Percentiles rank a stretch among this genome's conserved stretches.
phyloP scores from a whole-genome alignment of 345 rosid genomes.

The Moricandia moricandioides region DNA sequence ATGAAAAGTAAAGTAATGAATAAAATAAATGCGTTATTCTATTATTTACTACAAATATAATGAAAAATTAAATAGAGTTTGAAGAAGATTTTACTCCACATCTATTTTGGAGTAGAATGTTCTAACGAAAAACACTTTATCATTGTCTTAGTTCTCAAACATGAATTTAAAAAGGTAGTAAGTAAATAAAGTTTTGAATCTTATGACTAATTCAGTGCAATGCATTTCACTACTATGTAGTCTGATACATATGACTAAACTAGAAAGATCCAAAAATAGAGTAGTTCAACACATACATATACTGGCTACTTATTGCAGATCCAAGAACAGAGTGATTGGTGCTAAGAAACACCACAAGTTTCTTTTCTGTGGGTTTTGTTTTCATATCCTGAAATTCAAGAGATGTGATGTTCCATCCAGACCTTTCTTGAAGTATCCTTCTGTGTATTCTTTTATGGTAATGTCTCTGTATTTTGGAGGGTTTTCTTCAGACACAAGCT shows the following conservation, averaged over 20 bases:
- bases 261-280: background rate
- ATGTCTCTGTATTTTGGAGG: background rate
- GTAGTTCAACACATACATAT: background rate
- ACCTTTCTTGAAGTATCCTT: background rate
- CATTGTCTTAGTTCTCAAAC: background rate
- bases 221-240: background rate
- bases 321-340: background rate
- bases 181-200: background rate
- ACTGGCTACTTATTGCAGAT: background rate
- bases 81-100: too few relatives aligned
- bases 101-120: too few relatives aligned
- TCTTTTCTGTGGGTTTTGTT: background rate
- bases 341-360: background rate
- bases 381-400: background rate
- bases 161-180: too few relatives aligned
- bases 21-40: too few relatives aligned
- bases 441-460: background rate
- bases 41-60: too few relatives aligned
- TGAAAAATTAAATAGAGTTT: too few relatives aligned
- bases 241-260: background rate
- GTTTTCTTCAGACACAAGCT: background rate
- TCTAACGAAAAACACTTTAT: too few relatives aligned
- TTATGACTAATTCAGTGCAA: background rate
- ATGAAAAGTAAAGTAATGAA: too few relatives aligned
- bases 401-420: background rate